Percentiles rank a stretch among this genome's conserved stretches.
Evolutionary conservation across 1,284 basidiomycete genomes (phyloP).

Genomic region (Coniferiporia sulphurascens): DNA sequence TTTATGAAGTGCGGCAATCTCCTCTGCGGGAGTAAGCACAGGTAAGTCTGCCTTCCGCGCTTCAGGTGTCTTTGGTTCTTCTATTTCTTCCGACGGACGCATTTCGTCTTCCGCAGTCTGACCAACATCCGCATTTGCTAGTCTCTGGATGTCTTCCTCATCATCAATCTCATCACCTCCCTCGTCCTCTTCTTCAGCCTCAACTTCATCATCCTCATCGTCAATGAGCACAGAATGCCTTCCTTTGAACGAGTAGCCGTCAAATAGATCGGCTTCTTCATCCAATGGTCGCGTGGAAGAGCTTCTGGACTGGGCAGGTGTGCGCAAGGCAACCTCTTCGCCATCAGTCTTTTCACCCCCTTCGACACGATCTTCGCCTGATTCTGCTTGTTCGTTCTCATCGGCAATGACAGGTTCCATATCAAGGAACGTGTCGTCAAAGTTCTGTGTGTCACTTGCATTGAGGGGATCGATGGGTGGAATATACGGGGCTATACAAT

Average conservation of each 20-base stretch:
- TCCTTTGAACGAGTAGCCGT: conserved; percentile 87
- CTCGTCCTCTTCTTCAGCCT: conserved; percentile 39
- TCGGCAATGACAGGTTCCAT: conserved; percentile 87
- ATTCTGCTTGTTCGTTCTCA: conserved; percentile 47
- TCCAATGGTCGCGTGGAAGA: conserved; percentile 53
- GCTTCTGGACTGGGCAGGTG: conserved; percentile 68
- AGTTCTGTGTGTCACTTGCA: conserved; percentile 95
- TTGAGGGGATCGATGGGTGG: conserved; percentile 90
- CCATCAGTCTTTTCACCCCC: conserved; percentile 51
- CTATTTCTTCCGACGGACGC: conserved; percentile 2
- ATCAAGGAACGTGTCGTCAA: conserved; percentile 94
- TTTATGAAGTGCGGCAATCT: conserved; percentile 17
- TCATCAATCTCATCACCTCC: conserved; percentile 26
- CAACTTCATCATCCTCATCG: conserved; percentile 48
- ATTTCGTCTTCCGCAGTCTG: conserved; percentile 5
- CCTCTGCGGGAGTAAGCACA: conserved; percentile 26
- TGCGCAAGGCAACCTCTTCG: conserved; percentile 57
- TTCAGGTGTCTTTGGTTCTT: conserved; percentile 71
- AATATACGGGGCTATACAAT: conserved; percentile 82
- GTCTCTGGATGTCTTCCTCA: conserved; percentile 25
- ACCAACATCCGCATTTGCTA: conserved; percentile 14
- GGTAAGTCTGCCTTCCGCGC: conserved; percentile 48
- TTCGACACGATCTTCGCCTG: conserved; percentile 30
- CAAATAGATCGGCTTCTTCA: conserved; percentile 71
- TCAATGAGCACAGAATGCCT: conserved; percentile 73